phyloP scores from a whole-genome alignment of 257 asterid genomes.

The Solanum chmielewskii region DNA sequence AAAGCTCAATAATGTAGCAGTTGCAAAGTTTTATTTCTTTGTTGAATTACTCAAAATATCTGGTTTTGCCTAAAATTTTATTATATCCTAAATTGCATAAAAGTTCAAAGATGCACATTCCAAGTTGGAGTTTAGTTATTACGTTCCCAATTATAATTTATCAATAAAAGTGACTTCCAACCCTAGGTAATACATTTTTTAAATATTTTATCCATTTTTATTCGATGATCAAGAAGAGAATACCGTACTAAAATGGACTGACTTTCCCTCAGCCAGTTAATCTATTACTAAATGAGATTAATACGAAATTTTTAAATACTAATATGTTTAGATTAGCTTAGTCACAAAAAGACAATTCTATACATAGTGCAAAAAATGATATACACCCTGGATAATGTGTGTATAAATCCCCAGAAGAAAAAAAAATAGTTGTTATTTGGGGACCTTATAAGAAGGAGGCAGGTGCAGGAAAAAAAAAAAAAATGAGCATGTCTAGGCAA shows the following conservation, averaged over 20 bases:
- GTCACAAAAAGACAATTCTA: not conserved
- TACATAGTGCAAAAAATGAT: not conserved
- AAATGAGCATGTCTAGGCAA: not conserved
- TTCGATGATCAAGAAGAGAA: not conserved
- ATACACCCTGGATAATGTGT: not conserved
- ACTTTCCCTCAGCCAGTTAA: not conserved
- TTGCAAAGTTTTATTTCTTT: not conserved
- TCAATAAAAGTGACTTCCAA: not conserved
- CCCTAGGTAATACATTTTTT: not conserved
- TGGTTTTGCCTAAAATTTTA: not conserved
- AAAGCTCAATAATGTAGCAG: not conserved
- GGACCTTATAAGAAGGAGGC: not conserved
- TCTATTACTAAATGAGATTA: not conserved
- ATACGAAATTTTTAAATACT: not conserved
- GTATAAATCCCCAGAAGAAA: not conserved
- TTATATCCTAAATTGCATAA: not conserved
- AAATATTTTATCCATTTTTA: not conserved
- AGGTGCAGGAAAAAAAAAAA: not conserved
- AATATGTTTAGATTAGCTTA: not conserved
- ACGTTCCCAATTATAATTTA: not conserved
- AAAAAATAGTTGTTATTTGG: not conserved
- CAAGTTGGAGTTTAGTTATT: not conserved
- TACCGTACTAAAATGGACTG: fast-evolving
- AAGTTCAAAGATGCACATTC: not conserved
- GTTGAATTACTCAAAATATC: not conserved